A percentile compares a stretch with the other conserved stretches of the same genome.
These are phyloP conservation scores for Penicillium canariense DNA, from an alignment of 495 filamentous ascomycete species.

Conservation along the genomic window DNA sequence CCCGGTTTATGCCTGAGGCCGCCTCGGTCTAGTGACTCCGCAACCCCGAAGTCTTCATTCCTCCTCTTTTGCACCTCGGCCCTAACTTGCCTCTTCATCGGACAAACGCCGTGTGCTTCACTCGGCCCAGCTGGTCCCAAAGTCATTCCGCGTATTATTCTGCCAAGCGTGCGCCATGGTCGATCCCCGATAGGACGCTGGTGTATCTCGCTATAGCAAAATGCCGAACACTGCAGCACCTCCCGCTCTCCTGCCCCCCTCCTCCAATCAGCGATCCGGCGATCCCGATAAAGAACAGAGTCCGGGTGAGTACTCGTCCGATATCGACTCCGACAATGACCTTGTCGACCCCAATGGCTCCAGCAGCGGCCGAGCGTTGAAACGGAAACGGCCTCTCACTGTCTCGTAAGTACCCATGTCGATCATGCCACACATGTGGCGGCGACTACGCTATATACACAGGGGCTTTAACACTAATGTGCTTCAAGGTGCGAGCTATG, in stretches of 20 bases:
- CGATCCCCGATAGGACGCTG: conserved; percentile 25
- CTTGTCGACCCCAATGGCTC: conserved; percentile 30
- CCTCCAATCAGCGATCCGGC: conserved; percentile 23
- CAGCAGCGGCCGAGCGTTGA: conserved; percentile 30
- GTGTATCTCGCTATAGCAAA: conserved; percentile 37
- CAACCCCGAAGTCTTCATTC: conserved; percentile 7
- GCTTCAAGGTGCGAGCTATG: conserved; percentile 67
- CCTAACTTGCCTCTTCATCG: conserved; percentile 15
- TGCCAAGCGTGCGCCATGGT: conserved; percentile 23
- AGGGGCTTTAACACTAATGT: conserved; percentile 20
- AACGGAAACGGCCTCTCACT: conserved; percentile 46
- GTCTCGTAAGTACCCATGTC: conserved; percentile 39
- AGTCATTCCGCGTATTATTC: conserved; percentile 8
- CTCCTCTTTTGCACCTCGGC: conserved; percentile 16
- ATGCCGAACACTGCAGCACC: conserved; percentile 40
- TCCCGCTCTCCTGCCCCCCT: conserved; percentile 24
- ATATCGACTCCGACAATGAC: conserved; percentile 39
- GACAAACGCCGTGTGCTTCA: conserved; percentile 16
- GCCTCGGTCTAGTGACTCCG: conserved; percentile 7
- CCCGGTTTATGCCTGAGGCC: conserved; percentile 31
- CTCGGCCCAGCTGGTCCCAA: conserved; percentile 4
- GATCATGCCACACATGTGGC: not conserved
- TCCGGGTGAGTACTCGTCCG: conserved; percentile 39
- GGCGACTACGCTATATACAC: not conserved
- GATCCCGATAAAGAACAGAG: conserved; percentile 37